Evolutionary conservation across 2,329 filamentous ascomycete species (phyloP).

Genomic region (Colletotrichum higginsianum): DNA sequence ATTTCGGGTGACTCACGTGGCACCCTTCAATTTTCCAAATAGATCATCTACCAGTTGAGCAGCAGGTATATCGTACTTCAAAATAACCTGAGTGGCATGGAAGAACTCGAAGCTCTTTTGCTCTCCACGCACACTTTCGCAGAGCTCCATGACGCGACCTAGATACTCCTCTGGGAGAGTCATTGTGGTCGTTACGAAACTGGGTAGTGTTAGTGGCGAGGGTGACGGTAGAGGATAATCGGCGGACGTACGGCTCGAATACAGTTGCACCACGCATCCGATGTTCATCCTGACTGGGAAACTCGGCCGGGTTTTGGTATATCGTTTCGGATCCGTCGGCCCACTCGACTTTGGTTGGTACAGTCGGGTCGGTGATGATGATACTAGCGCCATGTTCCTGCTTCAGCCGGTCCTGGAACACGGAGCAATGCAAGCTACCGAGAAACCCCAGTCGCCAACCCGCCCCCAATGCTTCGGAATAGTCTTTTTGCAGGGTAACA

Average conservation of each 20-base stretch:
- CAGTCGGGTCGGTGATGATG: constrained; percentile 96
- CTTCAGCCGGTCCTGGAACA: constrained; percentile 94
- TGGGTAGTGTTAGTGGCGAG: constrained; percentile 35
- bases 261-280: constrained; percentile 61
- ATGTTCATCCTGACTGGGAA: constrained; percentile 77
- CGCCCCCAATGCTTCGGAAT: constrained; percentile 91
- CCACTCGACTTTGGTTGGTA: constrained; percentile 90
- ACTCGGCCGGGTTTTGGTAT: constrained; percentile 88
- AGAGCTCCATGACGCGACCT: constrained; percentile 94
- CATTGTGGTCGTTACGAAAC: constrained; percentile 84
- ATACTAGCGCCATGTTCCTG: constrained; percentile 96
- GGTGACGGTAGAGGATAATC: neutral
- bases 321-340: constrained; percentile 82
- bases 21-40: constrained; percentile 95
- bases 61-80: constrained; percentile 91
- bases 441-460: constrained; percentile 96
- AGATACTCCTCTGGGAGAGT: constrained; percentile 95
- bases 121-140: constrained; percentile 88
- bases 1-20: constrained; percentile 66
- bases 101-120: constrained; percentile 94
- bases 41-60: constrained; percentile 95
- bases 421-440: constrained; percentile 98
- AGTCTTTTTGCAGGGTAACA: constrained; percentile 94
- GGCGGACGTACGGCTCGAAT: constrained; percentile 64
- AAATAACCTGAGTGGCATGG: constrained; percentile 90